phyloP scores from a whole-genome alignment of 805 yeast species.

The Cyberlindnera suaveolens region DNA sequence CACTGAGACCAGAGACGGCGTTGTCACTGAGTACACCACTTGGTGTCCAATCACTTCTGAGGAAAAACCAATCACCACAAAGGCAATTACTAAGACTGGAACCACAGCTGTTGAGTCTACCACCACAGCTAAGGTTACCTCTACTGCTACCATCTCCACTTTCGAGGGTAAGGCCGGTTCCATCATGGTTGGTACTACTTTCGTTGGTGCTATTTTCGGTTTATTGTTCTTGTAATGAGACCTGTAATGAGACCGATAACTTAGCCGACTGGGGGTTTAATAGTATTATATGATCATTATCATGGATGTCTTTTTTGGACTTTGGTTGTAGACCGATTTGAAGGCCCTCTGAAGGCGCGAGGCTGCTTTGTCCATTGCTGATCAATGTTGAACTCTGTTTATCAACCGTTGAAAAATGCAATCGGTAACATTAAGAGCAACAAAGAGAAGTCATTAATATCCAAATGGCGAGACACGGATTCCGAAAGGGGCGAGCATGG shows the following conservation, averaged over 20 bases:
- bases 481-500: no score
- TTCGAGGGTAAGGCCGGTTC: constrained; percentile 3
- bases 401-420: no score
- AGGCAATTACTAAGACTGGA: neutral
- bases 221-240: constrained; percentile 1
- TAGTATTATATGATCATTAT: no score
- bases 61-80: neutral
- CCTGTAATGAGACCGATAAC: neutral
- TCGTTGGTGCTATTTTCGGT: neutral
- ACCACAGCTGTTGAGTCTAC: neutral
- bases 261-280: no score
- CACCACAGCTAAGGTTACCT: neutral
- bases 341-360: no score
- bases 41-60: constrained; percentile 3
- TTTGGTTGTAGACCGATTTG: no score
- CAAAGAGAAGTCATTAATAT: no score
- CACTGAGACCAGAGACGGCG: constrained; percentile 2
- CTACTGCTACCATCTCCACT: constrained; percentile 1
- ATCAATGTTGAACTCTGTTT: no score
- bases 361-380: no score
- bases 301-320: no score
- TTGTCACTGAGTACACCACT: constrained; percentile 3
- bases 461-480: no score
- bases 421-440: no score
- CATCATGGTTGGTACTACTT: neutral